Base-by-base conservation (phyloP, 305 asterid species). In the Solanum hybrid region DNA sequence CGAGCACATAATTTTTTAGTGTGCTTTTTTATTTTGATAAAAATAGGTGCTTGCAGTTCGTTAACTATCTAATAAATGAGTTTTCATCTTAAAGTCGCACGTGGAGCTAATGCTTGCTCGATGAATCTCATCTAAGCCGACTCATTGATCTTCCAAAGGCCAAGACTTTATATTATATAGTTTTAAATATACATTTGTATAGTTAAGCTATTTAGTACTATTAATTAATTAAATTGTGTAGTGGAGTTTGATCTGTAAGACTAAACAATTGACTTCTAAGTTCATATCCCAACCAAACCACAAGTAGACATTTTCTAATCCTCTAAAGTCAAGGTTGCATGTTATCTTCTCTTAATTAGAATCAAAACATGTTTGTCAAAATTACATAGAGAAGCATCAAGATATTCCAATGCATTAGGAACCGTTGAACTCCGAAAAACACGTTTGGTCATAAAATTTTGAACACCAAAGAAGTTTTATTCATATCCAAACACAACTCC, bases 71-170 rank as follows among this genome's bases (percentile, higher is more conserved):
- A 17, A 56, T 17, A 17, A 56, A 56, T 56, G 69, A 20, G 69
- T 17, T 56, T 56, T 1, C 2, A 42, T 42, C 56, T 42, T 56
- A 0, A 56, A 56, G 69, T 17, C 24, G 69, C 69, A 56, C 10
- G 2, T 0, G 10, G 10, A 56, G 69, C 69, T 56, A 17, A 16
- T 16, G n/a, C 66, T 51, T 51, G 22, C 64, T 51, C 64, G 0
- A 16, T 51, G 22, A 16, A 56, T 56, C 69, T 56, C 69, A 56
- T 56, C 71, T 20, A 60, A 20, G 29, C 22, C 10, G 35, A 8
- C 86, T 38, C 66, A 38, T 38, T 80, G 36, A 80, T 80, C 86
- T 38, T 38, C 86, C 66, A 80, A 80, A 80, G 24, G 86, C 69
- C 36, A 80, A 80, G 24, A 56, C 69, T 56, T 56, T 20, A 56